These are phyloP conservation scores for Boehmeria nivea DNA, from an alignment of 306 rosid genomes.

Conservation along the genomic window DNA sequence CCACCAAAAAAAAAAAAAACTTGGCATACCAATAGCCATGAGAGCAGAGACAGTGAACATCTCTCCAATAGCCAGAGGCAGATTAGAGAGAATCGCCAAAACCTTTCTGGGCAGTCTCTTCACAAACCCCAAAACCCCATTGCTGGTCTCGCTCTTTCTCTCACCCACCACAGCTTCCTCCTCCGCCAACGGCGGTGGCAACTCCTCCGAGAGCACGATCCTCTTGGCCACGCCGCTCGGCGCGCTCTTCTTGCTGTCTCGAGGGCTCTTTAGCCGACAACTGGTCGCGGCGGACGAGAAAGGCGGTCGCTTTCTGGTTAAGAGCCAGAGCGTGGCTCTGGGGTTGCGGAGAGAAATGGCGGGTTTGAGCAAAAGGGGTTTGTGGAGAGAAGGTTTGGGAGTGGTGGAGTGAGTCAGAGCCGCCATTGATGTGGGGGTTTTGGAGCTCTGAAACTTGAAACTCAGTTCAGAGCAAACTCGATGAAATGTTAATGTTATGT, in stretches of 20 bases:
- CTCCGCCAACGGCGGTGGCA: constrained; percentile 60
- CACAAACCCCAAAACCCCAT: constrained; percentile 27
- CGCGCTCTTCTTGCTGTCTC: constrained; percentile 31
- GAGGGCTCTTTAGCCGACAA: constrained; percentile 48
- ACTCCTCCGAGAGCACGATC: constrained; percentile 65
- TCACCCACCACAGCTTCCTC: constrained; percentile 26
- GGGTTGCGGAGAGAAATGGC: constrained; percentile 25
- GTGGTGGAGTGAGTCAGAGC: constrained; percentile 30
- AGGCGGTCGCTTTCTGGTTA: constrained; percentile 4
- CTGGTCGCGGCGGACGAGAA: constrained; percentile 19
- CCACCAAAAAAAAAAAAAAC: too few species aligned
- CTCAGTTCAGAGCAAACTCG: constrained; percentile 1
- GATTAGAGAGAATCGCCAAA: constrained; percentile 64
- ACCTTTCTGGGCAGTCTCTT: constrained; percentile 50
- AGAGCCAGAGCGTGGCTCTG: too few species aligned
- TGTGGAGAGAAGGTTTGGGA: too few species aligned
- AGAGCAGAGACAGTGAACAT: constrained; percentile 74
- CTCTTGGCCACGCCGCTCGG: constrained; percentile 36
- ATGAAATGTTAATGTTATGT: too few species aligned
- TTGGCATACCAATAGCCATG: constrained; percentile 83
- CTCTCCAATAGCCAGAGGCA: constrained; percentile 94
- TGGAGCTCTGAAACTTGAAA: constrained; percentile 13
- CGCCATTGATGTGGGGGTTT: constrained; percentile 55
- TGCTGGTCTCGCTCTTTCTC: constrained; percentile 32
- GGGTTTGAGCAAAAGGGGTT: constrained; percentile 34